Conservation (phyloP, 345 rosid species). For the Rhizophora apiculata region DNA sequence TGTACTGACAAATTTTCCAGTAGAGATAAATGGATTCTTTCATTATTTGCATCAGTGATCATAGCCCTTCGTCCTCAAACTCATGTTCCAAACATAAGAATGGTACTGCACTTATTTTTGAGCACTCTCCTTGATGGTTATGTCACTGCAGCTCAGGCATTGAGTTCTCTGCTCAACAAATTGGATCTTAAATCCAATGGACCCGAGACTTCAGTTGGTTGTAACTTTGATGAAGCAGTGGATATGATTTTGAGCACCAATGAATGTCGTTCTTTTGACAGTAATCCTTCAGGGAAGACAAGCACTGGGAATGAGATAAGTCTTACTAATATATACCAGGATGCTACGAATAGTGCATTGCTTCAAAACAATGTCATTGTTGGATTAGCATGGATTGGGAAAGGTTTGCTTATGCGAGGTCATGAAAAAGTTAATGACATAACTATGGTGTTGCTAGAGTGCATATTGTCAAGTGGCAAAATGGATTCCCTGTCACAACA, state of each 20-base stretch:
- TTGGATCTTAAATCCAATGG: slow-evolving; percentile 36
- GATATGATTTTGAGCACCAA: slow-evolving; percentile 47
- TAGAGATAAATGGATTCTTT: slow-evolving; percentile 66
- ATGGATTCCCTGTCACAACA: slow-evolving; percentile 16
- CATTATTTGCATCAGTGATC: slow-evolving; percentile 68
- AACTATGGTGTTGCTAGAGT: slow-evolving; percentile 50
- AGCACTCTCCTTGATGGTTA: slow-evolving; percentile 50
- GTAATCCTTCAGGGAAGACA: slow-evolving; percentile 21
- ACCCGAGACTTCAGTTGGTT: slow-evolving; percentile 28
- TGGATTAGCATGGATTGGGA: slow-evolving; percentile 93
- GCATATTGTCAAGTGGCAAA: slow-evolving; percentile 43
- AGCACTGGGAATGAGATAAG: slow-evolving; percentile 30
- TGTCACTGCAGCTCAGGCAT: slow-evolving; percentile 71
- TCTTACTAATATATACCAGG: slow-evolving; percentile 35
- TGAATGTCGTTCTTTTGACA: slow-evolving; percentile 16
- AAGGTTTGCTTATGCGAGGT: slow-evolving; percentile 90
- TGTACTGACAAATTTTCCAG: slow-evolving; percentile 32
- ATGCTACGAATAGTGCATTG: slow-evolving; percentile 30
- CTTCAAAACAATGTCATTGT: slow-evolving; percentile 56
- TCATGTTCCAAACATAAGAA: slow-evolving; percentile 56
- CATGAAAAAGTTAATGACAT: slow-evolving; percentile 68
- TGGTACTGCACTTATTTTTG: slow-evolving; percentile 41
- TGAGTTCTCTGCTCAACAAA: slow-evolving; percentile 88
- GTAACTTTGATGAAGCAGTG: slow-evolving; percentile 66
- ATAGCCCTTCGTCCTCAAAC: slow-evolving; percentile 63